Evolutionary conservation across 495 filamentous ascomycete species (phyloP), one percentile per base, ranked within the genome.

Genomic region (Lepidopterella palustris): DNA sequence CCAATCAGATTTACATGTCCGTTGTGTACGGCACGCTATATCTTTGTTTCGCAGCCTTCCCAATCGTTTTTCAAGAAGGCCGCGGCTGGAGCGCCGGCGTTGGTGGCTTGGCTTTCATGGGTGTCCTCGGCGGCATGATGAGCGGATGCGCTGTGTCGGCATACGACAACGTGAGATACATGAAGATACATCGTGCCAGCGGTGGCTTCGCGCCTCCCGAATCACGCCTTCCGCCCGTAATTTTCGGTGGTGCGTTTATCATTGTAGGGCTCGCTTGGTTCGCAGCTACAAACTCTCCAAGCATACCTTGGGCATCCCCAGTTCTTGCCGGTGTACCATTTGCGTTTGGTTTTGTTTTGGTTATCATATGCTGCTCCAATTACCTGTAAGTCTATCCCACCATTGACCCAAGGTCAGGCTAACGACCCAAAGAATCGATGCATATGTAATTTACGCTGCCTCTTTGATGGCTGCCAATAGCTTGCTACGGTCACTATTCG

Each of bases 31-130:
- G 65, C 24, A 66, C 63, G 13, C 52, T 73, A 27, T 73, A 72
- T 51, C 66, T 73, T 15, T 64, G 72, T 9, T 73, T 72, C 64
- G 70, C 71, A 26, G 71, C 71, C 5, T 72, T 71, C 60, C 70
- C 71, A 15, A 68, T 70, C 64, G 69, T 73, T 23, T 73, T 73
- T 59, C 68, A 73, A 55, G 35, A 63, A 32, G 26, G 11, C 8
- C 49, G 56, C 50, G 60, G 64, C 15, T 63, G 64, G 64, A 58
- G 24, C 21, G 45, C 57, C 20, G 64, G 60, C 56, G 48, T 63
- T 15, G 64, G 61, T 15, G 51, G 55, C 15, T 55, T 66, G 20
- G 61, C 64, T 11, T 66, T 59, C 27, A 60, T 53, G 15, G 51
- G 25, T 11, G 26, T 39, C 23, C 21, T 53, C 29, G 26, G 1